Conservation (phyloP, 768 basidiomycete genomes). For the Boletus vinaceobasis region DNA sequence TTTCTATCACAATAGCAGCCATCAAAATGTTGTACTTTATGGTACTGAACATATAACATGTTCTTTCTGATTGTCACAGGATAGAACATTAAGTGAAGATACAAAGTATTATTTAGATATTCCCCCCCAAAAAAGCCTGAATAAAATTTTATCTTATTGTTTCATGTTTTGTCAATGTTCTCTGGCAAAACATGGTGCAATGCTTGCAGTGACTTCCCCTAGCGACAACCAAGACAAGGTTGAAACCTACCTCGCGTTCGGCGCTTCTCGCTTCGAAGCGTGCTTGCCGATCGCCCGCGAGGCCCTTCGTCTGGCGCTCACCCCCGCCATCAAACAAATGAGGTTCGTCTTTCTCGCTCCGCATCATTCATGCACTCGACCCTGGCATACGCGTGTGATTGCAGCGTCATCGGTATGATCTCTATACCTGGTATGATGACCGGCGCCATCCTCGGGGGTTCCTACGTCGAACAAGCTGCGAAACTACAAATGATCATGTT, state of each 20-base stretch:
- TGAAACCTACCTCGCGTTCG: conserved; percentile 83
- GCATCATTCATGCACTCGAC: neutral
- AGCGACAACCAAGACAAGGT: conserved; percentile 85
- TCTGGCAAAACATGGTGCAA: too few relatives aligned
- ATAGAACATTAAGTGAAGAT: too few relatives aligned
- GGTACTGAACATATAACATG: too few relatives aligned
- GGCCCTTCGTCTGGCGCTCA: conserved; percentile 74
- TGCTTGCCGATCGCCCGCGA: conserved; percentile 76
- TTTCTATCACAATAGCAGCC: too few relatives aligned
- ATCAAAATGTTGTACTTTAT: too few relatives aligned
- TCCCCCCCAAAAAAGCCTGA: too few relatives aligned
- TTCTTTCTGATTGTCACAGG: too few relatives aligned
- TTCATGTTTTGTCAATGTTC: too few relatives aligned
- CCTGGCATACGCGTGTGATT: neutral
- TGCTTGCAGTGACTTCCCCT: too few relatives aligned
- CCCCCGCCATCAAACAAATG: conserved; percentile 85
- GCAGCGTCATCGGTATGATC: conserved; percentile 70
- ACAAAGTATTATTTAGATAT: too few relatives aligned
- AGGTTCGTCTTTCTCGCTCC: conserved; percentile 41
- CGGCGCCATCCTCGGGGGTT: conserved; percentile 84
- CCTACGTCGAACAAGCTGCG: conserved; percentile 81
- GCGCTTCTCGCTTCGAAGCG: conserved; percentile 80
- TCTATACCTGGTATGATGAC: conserved; percentile 92
- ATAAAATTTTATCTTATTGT: too few relatives aligned
- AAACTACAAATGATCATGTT: conserved; percentile 92